phyloP scores from a whole-genome alignment of 169 alveolate species.

The Plasmodium adleri region DNA sequence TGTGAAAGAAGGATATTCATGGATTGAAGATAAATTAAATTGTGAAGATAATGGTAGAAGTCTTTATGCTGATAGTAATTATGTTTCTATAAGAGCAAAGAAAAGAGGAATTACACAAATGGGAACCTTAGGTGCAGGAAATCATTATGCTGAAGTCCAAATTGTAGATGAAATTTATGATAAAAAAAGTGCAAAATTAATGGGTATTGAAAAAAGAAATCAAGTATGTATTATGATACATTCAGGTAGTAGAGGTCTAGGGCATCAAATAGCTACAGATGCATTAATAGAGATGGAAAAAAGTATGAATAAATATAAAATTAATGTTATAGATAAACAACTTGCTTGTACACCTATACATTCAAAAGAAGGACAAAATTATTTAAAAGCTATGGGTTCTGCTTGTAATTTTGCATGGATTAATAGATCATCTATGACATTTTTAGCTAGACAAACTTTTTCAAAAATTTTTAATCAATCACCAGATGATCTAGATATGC shows the following conservation, averaged over 20 bases:
- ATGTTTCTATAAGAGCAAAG: conserved; percentile 89
- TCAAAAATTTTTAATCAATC: conserved; percentile 84
- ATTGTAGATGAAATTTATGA: conserved; percentile 90
- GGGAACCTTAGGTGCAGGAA: conserved; percentile 94
- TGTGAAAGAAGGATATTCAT: conserved; percentile 81
- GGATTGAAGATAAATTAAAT: conserved; percentile 90
- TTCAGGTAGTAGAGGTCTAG: conserved; percentile 92
- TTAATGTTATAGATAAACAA: conserved; percentile 88
- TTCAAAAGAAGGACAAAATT: conserved; percentile 88
- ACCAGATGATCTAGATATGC: conserved; percentile 94
- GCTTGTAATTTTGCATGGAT: conserved; percentile 95
- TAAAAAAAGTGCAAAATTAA: conserved; percentile 88
- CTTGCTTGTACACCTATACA: conserved; percentile 90
- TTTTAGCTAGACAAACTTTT: conserved; percentile 79
- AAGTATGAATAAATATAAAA: conserved; percentile 77
- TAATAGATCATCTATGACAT: conserved; percentile 87
- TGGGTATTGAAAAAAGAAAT: conserved; percentile 88
- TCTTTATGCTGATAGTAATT: conserved; percentile 89
- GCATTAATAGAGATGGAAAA: conserved; percentile 91
- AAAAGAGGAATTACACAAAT: conserved; percentile 92
- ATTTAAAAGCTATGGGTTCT: conserved; percentile 91
- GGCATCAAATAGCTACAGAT: conserved; percentile 92
- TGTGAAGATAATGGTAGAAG: conserved; percentile 91
- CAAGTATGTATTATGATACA: conserved; percentile 92
- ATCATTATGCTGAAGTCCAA: conserved; percentile 93